Evolutionary conservation across 129 eudicot species (phyloP), one percentile per base, ranked within the genome.

Genomic region (Pittosporum tobira): DNA sequence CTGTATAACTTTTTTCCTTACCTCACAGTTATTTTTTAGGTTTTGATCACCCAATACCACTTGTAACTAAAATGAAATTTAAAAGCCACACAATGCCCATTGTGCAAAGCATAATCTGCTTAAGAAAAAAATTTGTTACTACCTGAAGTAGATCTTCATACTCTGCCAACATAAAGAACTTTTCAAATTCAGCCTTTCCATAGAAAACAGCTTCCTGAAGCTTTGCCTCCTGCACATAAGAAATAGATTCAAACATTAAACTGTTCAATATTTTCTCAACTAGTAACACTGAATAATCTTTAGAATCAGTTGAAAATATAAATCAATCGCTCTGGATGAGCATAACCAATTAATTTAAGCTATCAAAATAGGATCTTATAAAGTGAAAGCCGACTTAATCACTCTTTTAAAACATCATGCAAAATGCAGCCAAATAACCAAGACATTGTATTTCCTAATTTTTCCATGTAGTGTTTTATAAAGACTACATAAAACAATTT

Each of bases 201-300:
- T 83, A 81, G 23, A 20, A 52, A 66, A 91, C 66, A 65, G 99
- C 99, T 69, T 87, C 84, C 69, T 77, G 96, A 43, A 87, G 79
- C 60, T 60, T 71, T 26, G 81, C 84, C 51, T 47, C 83, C 99
- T 91, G 45, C 62, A 67, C 42, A 64, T 19, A 49, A 59, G 48
- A 16, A 22, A 66, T 36, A 19, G 49, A 49, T 59, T 26, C 37
- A 53, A 28, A 53, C 7, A 4, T 19, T 31, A 18, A 10, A 1
- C 1, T 25, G 46, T 46, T 61, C 19, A 11, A 45, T 10, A 61
- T 45, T 46, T n/a, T 61, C 66, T 30, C 45, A 30, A 22, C 45
- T 28, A 6, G 27, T 21, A 29, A 30, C n/a, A n/a, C n/a, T n/a
- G n/a, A n/a, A n/a, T n/a, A n/a, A n/a, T n/a, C n/a, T n/a, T n/a